Evolutionary conservation across 129 eudicot species (phyloP).

Genomic region (Scalesia atractyloides): DNA sequence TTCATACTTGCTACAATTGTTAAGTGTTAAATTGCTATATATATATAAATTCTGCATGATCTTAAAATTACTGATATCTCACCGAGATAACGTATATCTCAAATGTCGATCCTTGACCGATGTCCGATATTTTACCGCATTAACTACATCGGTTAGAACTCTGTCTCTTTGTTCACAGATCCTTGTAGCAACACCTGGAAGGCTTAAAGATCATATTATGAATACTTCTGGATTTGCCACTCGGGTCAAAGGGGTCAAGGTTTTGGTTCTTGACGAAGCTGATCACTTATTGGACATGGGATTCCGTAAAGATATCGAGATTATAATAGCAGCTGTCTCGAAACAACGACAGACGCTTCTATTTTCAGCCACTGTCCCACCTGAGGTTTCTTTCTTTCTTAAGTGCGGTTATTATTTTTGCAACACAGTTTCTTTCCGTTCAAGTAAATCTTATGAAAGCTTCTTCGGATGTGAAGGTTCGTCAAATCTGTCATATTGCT

Average conservation of each 20-base stretch:
- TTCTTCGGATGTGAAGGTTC: constrained; percentile 58
- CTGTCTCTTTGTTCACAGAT: constrained; percentile 44
- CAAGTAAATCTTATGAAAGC: not conserved
- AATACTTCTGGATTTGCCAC: constrained; percentile 95
- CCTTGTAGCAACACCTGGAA: constrained; percentile 99
- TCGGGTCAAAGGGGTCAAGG: constrained; percentile 82
- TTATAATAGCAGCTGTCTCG: constrained; percentile 83
- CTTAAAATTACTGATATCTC: too few relatives aligned
- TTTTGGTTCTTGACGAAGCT: constrained; percentile 97
- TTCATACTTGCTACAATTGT: too few relatives aligned
- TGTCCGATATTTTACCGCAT: not conserved
- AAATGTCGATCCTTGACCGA: too few relatives aligned
- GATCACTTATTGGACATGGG: constrained; percentile 99
- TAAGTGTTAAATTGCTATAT: too few relatives aligned
- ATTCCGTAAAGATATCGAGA: constrained; percentile 94
- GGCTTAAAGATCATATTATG: constrained; percentile 93
- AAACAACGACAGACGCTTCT: constrained; percentile 93
- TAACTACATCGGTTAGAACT: not conserved
- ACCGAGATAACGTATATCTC: too few relatives aligned
- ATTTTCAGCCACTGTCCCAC: constrained; percentile 94
- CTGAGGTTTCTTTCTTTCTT: constrained; percentile 62
- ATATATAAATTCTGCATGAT: too few relatives aligned
- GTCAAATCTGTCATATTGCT: constrained; percentile 92
- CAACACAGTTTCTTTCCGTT: constrained; percentile 11
- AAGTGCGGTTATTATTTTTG: constrained; percentile 16